Evolutionary conservation across 148 eudicot species (phyloP), one percentile per base, ranked within the genome.

Genomic region (Rhododendron molle): DNA sequence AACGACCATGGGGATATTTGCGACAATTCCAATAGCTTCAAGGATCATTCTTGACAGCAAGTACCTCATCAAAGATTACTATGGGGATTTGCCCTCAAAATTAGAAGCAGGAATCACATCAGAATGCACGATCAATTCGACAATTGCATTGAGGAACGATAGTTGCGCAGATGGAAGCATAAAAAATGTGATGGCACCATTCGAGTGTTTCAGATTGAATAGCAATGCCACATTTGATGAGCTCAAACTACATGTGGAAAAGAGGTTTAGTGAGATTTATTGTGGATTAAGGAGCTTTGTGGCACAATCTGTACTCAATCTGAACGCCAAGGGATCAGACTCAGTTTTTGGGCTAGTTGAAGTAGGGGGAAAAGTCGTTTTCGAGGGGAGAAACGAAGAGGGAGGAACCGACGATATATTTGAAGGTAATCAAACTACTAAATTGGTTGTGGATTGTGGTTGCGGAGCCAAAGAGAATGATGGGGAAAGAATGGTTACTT

Each of bases 401-500:
- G 36, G 9, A 46, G 69, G 80, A 20, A 36, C 46, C 13, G 84
- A 86, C 8, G 62, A 87, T 69, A 77, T 87, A 73, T 82, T 43
- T 71, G 90, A 90, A 83, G 87, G 87, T 50, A n/a, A 7, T 76
- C 34, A 69, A 58, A 71, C 28, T 9, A 71, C 34, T 9, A 87
- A 86, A n/a, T 11, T 40, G 16, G 78, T 50, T 38, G 90, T 97
- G 65, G 96, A 97, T 78, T 97, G 99, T 82, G 76, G 86, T 82
- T 97, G 99, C 86, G 99, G 99, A 77, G 89, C 95, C 1, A 92
- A 94, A 84, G 91, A 90, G 43, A 93, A 95, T 40, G 98, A 95
- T 84, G 99, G 99, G 0, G 99, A 97, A 81, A 88, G 98, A 76
- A 93, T 95, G 98, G 96, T 97, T 8, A 91, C 89, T 26, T 97